These are phyloP conservation scores for Herpetomonas tarakana DNA, from an alignment of 208 protist genomes.

Conservation along the genomic window DNA sequence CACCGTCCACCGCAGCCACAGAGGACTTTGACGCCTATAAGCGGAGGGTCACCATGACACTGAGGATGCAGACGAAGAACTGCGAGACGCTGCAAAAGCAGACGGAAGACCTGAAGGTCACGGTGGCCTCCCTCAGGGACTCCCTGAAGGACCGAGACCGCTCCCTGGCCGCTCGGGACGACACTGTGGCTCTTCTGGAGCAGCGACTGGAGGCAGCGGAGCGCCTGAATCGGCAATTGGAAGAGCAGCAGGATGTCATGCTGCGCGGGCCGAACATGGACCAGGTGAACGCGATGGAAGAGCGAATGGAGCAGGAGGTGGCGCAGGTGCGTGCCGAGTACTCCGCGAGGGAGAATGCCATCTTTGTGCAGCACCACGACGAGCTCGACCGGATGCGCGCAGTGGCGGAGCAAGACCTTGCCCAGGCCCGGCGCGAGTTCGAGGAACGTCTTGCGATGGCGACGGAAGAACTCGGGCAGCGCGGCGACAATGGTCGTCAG, in stretches of 20 bases:
- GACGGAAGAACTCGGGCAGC: slow-evolving; percentile 14
- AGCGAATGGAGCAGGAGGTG: slow-evolving; percentile 44
- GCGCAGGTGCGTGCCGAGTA: slow-evolving; percentile 43
- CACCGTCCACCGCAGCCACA: not conserved
- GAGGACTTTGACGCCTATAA: slow-evolving; percentile 25
- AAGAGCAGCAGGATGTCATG: slow-evolving; percentile 13
- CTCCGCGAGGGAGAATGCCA: slow-evolving; percentile 31
- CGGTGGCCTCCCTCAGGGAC: slow-evolving; percentile 14
- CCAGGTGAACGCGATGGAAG: slow-evolving; percentile 45
- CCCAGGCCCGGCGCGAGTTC: slow-evolving; percentile 35
- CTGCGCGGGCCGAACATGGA: slow-evolving; percentile 50
- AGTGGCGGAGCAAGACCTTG: slow-evolving; percentile 47
- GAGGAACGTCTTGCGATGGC: slow-evolving; percentile 23
- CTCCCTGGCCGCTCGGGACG: slow-evolving; percentile 35
- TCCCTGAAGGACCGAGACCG: slow-evolving; percentile 37
- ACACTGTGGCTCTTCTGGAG: slow-evolving; percentile 32
- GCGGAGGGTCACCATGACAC: slow-evolving; percentile 26
- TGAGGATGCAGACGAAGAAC: slow-evolving; percentile 56
- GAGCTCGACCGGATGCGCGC: slow-evolving; percentile 57
- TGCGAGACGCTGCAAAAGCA: slow-evolving; percentile 47
- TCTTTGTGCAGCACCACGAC: slow-evolving; percentile 60
- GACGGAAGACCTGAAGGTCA: slow-evolving; percentile 32
- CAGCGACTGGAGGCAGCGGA: slow-evolving; percentile 41
- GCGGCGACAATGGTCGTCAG: not conserved
- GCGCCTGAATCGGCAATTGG: slow-evolving; percentile 19